These are phyloP conservation scores for Pseudoturritis turrita DNA, from an alignment of 345 rosid species.

Conservation along the genomic window DNA sequence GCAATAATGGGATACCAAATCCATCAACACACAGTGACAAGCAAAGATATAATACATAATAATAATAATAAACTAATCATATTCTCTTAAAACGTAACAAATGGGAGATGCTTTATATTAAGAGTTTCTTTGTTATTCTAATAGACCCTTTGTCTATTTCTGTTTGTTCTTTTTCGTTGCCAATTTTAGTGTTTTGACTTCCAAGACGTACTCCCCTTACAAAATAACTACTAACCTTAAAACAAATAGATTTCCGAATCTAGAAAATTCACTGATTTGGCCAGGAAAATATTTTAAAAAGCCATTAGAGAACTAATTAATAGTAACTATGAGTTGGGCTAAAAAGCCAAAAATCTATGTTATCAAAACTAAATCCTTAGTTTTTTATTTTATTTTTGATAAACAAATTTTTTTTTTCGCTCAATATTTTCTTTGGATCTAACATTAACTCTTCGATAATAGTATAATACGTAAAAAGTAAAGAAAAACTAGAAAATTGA, in stretches of 20 bases:
- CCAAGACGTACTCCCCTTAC: background rate
- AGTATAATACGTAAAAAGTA: too few relatives aligned
- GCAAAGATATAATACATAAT: background rate
- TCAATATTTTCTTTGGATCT: too few relatives aligned
- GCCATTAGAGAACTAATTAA: too few relatives aligned
- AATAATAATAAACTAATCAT: background rate
- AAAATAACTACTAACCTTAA: background rate
- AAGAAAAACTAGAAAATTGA: too few relatives aligned
- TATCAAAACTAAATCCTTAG: background rate
- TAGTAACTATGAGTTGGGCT: too few relatives aligned
- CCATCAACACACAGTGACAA: constrained; percentile 5
- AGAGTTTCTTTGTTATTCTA: background rate
- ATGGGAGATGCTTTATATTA: background rate
- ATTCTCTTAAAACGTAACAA: background rate
- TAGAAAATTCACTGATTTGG: background rate
- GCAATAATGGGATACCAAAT: background rate
- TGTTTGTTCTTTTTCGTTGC: background rate
- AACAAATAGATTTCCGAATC: background rate
- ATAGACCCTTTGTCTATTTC: background rate
- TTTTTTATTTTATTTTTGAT: too few relatives aligned
- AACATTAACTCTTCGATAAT: background rate
- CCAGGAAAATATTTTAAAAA: too few relatives aligned
- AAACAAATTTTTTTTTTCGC: background rate
- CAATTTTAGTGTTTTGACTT: background rate
- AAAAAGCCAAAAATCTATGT: background rate